A percentile compares a stretch with the other conserved stretches of the same genome.
These are phyloP conservation scores for Sporothrix curviconia DNA, from an alignment of 2,329 filamentous ascomycete species.

Conservation along the genomic window DNA sequence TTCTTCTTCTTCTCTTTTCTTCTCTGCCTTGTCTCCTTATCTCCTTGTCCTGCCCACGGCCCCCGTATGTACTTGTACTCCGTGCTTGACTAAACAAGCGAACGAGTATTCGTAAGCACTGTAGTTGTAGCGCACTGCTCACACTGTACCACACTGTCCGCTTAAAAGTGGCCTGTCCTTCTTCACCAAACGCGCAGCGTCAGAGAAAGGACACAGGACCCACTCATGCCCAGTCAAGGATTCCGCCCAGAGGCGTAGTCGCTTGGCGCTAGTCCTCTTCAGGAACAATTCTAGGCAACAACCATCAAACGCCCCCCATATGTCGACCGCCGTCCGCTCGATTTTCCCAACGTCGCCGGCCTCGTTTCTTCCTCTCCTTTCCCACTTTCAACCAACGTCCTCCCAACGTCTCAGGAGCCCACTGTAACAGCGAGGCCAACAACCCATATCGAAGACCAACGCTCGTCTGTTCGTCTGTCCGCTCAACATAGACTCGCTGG, in stretches of 20 bases:
- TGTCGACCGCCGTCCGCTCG: conserved; percentile 13
- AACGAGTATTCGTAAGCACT: neutral
- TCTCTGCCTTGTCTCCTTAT: neutral
- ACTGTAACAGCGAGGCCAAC: conserved; percentile 5
- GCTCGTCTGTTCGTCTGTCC: no score
- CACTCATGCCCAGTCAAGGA: conserved; percentile 9
- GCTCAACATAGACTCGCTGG: no score
- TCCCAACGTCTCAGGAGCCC: conserved; percentile 15
- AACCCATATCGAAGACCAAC: no score
- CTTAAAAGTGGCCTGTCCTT: neutral
- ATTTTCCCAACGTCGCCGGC: conserved; percentile 6
- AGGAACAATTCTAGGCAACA: conserved; percentile 21
- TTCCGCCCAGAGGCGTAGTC: conserved; percentile 21
- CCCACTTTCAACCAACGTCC: conserved; percentile 11
- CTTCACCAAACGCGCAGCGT: conserved; percentile 1
- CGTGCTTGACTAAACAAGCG: no score
- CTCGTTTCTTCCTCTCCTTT: conserved; percentile 7
- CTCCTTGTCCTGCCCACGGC: neutral
- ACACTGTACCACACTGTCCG: neutral
- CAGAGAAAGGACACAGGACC: neutral
- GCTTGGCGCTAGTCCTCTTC: conserved; percentile 16
- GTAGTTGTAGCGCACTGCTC: neutral
- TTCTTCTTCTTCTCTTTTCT: neutral
- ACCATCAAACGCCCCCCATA: conserved; percentile 18
- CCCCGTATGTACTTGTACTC: neutral